phyloP scores from a whole-genome alignment of 2,329 filamentous ascomycete species.

The Domatiomyces globalis region DNA sequence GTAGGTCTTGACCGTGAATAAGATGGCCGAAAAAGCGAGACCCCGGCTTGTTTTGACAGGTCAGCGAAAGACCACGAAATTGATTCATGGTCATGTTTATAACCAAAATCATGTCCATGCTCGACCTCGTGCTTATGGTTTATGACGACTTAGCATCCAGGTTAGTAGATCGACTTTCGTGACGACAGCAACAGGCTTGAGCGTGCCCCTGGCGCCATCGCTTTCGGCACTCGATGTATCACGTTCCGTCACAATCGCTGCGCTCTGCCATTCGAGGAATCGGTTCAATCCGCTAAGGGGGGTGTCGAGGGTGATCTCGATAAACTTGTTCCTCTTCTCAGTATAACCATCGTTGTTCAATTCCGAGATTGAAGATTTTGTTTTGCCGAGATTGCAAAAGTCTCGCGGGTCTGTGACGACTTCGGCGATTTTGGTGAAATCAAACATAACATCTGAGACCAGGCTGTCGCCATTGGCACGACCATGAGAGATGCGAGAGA shows the following conservation, averaged over 20 bases:
- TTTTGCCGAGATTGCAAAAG: slow-evolving; percentile 26
- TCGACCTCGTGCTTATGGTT: slow-evolving; percentile 9
- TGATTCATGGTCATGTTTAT: not conserved
- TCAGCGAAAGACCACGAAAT: not conserved
- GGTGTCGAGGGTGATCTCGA: slow-evolving; percentile 88
- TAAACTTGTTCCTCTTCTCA: slow-evolving; percentile 51
- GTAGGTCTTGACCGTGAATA: not conserved
- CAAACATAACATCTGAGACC: slow-evolving; percentile 88
- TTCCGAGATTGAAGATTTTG: not conserved
- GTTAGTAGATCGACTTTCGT: slow-evolving; percentile 87
- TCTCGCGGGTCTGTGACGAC: slow-evolving; percentile 76
- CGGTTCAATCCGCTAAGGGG: slow-evolving; percentile 68
- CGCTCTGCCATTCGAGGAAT: slow-evolving; percentile 85
- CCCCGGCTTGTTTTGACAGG: not conserved
- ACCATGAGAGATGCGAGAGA: slow-evolving; percentile 76
- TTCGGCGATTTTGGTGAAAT: slow-evolving; percentile 77
- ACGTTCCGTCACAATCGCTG: slow-evolving; percentile 80
- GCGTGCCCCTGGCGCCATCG: slow-evolving; percentile 31
- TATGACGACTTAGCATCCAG: slow-evolving; percentile 65
- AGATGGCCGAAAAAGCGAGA: not conserved
- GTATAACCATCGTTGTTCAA: slow-evolving; percentile 10
- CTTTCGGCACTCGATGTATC: slow-evolving; percentile 31
- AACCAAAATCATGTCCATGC: no score
- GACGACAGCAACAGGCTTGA: slow-evolving; percentile 76
- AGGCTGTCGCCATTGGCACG: slow-evolving; percentile 59